Conservation (phyloP, 768 basidiomycete genomes). For the Kwoniella europaea region DNA sequence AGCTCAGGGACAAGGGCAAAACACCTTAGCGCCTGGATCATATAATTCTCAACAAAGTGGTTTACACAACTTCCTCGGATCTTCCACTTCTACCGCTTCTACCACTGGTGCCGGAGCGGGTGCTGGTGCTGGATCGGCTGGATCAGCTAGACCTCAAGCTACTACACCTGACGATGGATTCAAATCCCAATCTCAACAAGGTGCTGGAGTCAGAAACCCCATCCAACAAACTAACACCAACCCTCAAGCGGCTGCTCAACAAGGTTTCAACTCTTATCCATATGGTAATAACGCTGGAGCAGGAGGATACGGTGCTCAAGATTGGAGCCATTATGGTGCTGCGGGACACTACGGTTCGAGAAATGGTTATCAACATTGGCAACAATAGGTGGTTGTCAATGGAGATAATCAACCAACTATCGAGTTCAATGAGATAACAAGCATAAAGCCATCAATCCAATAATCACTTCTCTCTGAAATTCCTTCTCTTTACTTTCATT, state of each 20-base stretch:
- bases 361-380: constrained; percentile 48
- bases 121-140: constrained; percentile 2
- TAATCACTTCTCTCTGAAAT: too few species aligned
- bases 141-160: constrained; percentile 29
- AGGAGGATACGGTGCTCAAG: constrained; percentile 45
- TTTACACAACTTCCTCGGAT: constrained; percentile 50
- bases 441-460: too few species aligned
- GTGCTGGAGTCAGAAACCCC: background rate
- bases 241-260: constrained; percentile 20
- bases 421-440: too few species aligned
- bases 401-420: too few species aligned
- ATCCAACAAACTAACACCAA: constrained; percentile 15
- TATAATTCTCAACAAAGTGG: constrained; percentile 27
- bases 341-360: constrained; percentile 30
- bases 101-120: constrained; percentile 17
- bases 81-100: constrained; percentile 26
- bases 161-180: constrained; percentile 45
- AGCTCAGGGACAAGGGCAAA: constrained; percentile 4
- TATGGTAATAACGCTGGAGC: constrained; percentile 34
- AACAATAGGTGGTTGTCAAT: constrained; percentile 29
- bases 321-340: constrained; percentile 50
- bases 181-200: constrained; percentile 30
- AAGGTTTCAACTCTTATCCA: constrained; percentile 33
- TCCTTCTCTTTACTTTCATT: too few species aligned
- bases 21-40: constrained; percentile 19